These are phyloP conservation scores for Malassezia psittaci DNA, from an alignment of 1,284 basidiomycete species.

Conservation along the genomic window DNA sequence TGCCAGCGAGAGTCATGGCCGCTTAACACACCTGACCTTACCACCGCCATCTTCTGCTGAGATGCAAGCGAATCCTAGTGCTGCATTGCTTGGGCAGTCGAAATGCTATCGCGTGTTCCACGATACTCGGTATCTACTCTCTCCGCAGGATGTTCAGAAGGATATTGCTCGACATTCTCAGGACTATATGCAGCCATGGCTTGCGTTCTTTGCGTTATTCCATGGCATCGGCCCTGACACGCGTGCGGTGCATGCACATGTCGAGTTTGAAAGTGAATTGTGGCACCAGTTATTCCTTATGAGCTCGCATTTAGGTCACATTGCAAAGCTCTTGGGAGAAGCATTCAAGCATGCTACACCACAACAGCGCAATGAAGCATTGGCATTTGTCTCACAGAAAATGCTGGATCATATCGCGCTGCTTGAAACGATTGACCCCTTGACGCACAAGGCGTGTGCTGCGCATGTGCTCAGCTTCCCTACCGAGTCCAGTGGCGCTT, in stretches of 20 bases:
- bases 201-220: slow-evolving; percentile 38
- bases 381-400: slow-evolving; percentile 61
- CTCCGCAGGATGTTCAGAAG: slow-evolving; percentile 36
- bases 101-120: slow-evolving; percentile 43
- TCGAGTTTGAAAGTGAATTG: slow-evolving; percentile 45
- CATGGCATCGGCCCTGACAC: slow-evolving; percentile 38
- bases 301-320: slow-evolving; percentile 37
- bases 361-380: slow-evolving; percentile 59
- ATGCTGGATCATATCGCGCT: slow-evolving; percentile 50
- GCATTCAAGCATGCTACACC: slow-evolving; percentile 51
- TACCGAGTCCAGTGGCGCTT: slow-evolving; percentile 55
- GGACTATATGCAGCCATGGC: slow-evolving; percentile 22
- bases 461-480: slow-evolving; percentile 21
- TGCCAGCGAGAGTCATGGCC: slow-evolving; percentile 21
- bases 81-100: slow-evolving; percentile 27
- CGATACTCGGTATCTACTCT: slow-evolving; percentile 41
- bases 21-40: slow-evolving; percentile 20
- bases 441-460: slow-evolving; percentile 59
- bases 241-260: slow-evolving; percentile 34
- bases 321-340: slow-evolving; percentile 39
- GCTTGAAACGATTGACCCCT: slow-evolving; percentile 48
- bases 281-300: slow-evolving; percentile 45
- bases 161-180: slow-evolving; percentile 26
- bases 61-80: slow-evolving; percentile 28
- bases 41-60: slow-evolving; percentile 25